A percentile compares a stretch with the other conserved stretches of the same genome.
phyloP scores from a whole-genome alignment of 352 stramenopile genomes.

The Globisporangium polare region DNA sequence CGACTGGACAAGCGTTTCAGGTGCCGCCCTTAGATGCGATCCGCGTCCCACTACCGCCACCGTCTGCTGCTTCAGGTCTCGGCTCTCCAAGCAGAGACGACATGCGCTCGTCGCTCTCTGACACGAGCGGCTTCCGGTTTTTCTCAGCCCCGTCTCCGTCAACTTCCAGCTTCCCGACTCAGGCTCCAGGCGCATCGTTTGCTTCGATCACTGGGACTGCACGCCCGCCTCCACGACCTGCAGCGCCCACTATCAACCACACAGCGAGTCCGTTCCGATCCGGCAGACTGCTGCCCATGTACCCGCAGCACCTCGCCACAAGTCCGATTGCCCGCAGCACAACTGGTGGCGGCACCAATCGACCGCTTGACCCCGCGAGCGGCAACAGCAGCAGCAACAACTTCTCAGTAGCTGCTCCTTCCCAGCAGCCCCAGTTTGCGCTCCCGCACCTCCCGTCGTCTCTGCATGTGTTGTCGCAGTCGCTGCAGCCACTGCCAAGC shows the following conservation, averaged over 20 bases:
- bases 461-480: constrained; percentile 7
- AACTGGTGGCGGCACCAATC: background rate
- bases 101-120: background rate
- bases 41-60: background rate
- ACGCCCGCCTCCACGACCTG: background rate
- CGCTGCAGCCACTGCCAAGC: constrained; percentile 9
- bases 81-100: background rate
- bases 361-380: background rate
- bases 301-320: background rate
- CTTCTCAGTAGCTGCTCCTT: background rate
- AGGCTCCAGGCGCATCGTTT: background rate
- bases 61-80: background rate
- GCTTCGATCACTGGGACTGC: background rate
- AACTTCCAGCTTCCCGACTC: background rate
- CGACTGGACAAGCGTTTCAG: background rate
- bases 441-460: constrained; percentile 6
- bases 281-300: background rate
- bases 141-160: background rate
- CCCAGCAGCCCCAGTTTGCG: background rate
- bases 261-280: background rate
- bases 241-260: background rate
- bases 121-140: background rate
- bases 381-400: background rate
- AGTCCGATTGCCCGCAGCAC: background rate
- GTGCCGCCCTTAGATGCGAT: background rate